Conservation (phyloP, 1,284 basidiomycete genomes). For the Phylloboletellus chloephorus region DNA sequence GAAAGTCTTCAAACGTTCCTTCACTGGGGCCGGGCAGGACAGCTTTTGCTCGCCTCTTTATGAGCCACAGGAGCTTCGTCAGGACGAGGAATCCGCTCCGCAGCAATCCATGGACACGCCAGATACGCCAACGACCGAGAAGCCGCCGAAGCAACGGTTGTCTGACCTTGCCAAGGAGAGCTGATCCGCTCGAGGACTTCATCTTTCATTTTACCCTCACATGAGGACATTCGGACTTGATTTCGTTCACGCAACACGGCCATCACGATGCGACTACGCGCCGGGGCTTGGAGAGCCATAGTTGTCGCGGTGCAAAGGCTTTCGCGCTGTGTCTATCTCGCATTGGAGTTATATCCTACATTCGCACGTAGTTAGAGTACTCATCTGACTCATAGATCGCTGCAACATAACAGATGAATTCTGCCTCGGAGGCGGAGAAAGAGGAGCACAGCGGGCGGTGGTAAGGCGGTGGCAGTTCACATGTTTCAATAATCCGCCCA, state of each 20-base stretch:
- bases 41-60: slow-evolving; percentile 23
- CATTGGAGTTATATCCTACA: slow-evolving; percentile 6
- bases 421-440: slow-evolving; percentile 14
- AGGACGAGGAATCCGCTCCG: slow-evolving; percentile 21
- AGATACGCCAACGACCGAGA: slow-evolving; percentile 23
- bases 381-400: slow-evolving; percentile 1
- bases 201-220: slow-evolving; percentile 3
- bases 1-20: slow-evolving; percentile 24
- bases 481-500: slow-evolving; percentile 23
- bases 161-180: slow-evolving; percentile 9
- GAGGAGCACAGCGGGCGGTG: slow-evolving; percentile 20
- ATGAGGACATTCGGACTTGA: slow-evolving; percentile 3
- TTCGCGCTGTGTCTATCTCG: slow-evolving; percentile 11
- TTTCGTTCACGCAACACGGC: slow-evolving; percentile 4
- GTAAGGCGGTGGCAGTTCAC: slow-evolving; percentile 29
- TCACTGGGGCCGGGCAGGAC: slow-evolving; percentile 16
- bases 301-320: slow-evolving; percentile 10
- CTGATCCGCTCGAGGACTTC: slow-evolving; percentile 5
- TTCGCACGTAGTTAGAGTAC: slow-evolving; percentile 5
- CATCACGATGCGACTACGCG: slow-evolving; percentile 10
- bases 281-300: slow-evolving; percentile 16
- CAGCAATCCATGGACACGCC: slow-evolving; percentile 11
- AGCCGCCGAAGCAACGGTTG: slow-evolving; percentile 3
- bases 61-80: slow-evolving; percentile 18
- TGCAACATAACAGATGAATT: slow-evolving; percentile 8